Percentiles rank a stretch among this genome's conserved stretches.
Evolutionary conservation across 768 basidiomycete species (phyloP).

Genomic region (Tephrocybe sp.): DNA sequence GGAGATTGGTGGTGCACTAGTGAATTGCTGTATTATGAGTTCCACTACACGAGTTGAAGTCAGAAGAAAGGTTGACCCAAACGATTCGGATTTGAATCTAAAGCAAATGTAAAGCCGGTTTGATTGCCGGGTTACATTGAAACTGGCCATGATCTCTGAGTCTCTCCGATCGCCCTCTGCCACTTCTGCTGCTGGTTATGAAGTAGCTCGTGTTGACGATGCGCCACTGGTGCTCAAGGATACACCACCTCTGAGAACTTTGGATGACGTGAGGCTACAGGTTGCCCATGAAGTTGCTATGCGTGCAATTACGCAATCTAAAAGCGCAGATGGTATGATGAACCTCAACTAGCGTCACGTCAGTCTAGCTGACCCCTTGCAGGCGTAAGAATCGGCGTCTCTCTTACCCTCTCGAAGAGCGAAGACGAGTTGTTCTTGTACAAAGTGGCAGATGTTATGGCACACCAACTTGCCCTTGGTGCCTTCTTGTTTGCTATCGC

Average conservation of each 20-base stretch:
- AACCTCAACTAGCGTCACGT: not conserved
- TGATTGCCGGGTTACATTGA: slow-evolving; percentile 6
- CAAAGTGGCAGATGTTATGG: slow-evolving; percentile 49
- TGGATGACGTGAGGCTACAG: slow-evolving; percentile 61
- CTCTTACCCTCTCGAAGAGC: slow-evolving; percentile 56
- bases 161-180: slow-evolving; percentile 10
- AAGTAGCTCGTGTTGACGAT: not conserved
- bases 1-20: too few relatives aligned
- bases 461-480: slow-evolving; percentile 38
- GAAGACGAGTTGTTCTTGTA: slow-evolving; percentile 59
- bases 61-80: too few relatives aligned
- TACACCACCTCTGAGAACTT: slow-evolving; percentile 37
- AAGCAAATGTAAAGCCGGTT: too few relatives aligned
- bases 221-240: slow-evolving; percentile 1
- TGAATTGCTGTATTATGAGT: too few relatives aligned
- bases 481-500: slow-evolving; percentile 57
- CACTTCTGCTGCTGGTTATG: not conserved
- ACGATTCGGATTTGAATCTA: too few relatives aligned
- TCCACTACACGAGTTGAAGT: too few relatives aligned
- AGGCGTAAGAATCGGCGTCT: slow-evolving; percentile 59
- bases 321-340: slow-evolving; percentile 43
- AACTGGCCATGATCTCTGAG: slow-evolving; percentile 12
- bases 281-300: slow-evolving; percentile 59
- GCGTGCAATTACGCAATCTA: slow-evolving; percentile 49
- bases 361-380: not conserved